A percentile compares a stretch with the other conserved stretches of the same genome.
Evolutionary conservation across 257 asterid genomes (phyloP).

Genomic region (Solanum paucissectum): DNA sequence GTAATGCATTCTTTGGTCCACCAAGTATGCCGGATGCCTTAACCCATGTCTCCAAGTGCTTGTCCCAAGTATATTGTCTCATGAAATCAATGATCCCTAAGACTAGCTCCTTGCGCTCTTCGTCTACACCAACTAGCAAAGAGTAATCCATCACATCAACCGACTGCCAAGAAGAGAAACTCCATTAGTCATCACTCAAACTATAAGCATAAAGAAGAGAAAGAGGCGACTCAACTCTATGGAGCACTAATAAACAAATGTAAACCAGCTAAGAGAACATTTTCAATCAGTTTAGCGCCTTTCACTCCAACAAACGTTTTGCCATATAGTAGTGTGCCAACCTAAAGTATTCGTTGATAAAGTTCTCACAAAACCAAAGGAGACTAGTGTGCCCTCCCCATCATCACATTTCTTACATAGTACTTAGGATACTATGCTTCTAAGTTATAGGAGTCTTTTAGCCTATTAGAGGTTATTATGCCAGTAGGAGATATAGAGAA

Average conservation of each 20-base stretch:
- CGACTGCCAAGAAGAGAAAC: constrained; percentile 33
- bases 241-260: neutral
- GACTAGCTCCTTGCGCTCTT: constrained; percentile 74
- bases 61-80: constrained; percentile 99
- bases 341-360: neutral
- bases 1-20: constrained; percentile 82
- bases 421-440: neutral
- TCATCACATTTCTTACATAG: neutral
- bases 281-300: neutral
- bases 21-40: constrained; percentile 91
- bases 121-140: constrained; percentile 85
- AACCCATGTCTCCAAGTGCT: constrained; percentile 98
- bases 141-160: constrained; percentile 97
- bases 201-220: neutral
- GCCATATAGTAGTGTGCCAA: neutral
- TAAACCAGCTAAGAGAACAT: neutral
- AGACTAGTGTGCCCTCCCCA: neutral
- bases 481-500: neutral
- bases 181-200: neutral
- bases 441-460: neutral
- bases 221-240: neutral
- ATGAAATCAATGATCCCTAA: constrained; percentile 87
- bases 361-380: neutral
- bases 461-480: neutral
- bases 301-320: neutral